Evolutionary conservation across 805 yeast genomes (phyloP).

Genomic region (Kuraishia ogatae): DNA sequence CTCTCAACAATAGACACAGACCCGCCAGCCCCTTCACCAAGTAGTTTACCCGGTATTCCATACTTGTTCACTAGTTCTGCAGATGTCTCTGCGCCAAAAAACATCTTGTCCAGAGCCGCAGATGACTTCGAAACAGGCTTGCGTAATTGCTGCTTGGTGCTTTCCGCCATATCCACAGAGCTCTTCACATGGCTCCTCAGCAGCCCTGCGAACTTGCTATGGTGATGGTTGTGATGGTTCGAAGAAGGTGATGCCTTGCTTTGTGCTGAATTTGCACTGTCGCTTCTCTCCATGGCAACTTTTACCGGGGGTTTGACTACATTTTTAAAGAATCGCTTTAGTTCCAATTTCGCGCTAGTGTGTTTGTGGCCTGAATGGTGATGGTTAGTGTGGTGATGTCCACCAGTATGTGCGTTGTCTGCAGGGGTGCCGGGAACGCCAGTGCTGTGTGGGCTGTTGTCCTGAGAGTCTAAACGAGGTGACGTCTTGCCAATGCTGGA

Average conservation of each 20-base stretch:
- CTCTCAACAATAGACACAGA: conserved; percentile 75
- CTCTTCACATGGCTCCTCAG: background rate
- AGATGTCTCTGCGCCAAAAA: conserved; percentile 30
- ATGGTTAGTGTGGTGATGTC: background rate
- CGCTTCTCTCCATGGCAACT: conserved; percentile 1
- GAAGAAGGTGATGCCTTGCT: background rate
- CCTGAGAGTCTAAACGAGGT: background rate
- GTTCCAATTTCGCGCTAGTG: conserved; percentile 14
- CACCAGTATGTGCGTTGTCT: background rate
- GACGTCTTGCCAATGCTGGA: background rate
- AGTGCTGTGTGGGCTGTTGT: background rate
- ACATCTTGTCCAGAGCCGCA: conserved; percentile 16
- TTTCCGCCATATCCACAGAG: background rate
- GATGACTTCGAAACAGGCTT: conserved; percentile 3
- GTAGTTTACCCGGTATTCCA: conserved; percentile 62
- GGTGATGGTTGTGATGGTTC: conserved; percentile 6
- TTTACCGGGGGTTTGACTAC: conserved; percentile 6
- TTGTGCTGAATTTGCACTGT: conserved; percentile 3
- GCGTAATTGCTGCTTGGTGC: conserved; percentile 3
- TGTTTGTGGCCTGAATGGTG: background rate
- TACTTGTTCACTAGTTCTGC: conserved; percentile 47
- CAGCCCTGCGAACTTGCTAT: conserved; percentile 1
- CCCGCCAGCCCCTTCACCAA: conserved; percentile 95
- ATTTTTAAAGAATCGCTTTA: conserved; percentile 37
- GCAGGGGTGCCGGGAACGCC: background rate